Evolutionary conservation across 257 asterid genomes (phyloP), one percentile per base, ranked within the genome.

Genomic region (Solanum verrucosum): DNA sequence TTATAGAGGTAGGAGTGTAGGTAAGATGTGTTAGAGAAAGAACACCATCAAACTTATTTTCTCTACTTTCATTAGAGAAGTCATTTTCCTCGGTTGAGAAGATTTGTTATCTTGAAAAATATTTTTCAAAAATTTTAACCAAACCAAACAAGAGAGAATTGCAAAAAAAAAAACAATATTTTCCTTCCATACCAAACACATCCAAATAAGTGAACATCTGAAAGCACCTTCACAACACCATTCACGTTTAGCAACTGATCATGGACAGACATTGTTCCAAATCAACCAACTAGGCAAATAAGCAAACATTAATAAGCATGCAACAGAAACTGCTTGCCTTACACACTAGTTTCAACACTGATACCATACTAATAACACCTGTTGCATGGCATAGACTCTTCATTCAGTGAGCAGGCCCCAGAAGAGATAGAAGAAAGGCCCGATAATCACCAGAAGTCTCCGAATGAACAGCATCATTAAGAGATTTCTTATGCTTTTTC

Each of bases 391-490:
- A 27, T 46, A 16, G 70, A 49, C 16, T 16, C 33, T 68, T 34
- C 59, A 82, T 89, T 71, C 89, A 91, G 86, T 88, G 96, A 87
- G 88, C 93, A 75, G 95, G 90, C 7, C 99, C 98, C 38, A 97
- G 71, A 42, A 97, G 98, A 25, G 95, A 85, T 25, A 96, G 96
- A 86, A 97, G 99, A 87, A 97, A 97, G 13, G 95, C 87, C 90
- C 94, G 89, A 89, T 89, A 97, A 70, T 93, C 93, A 88, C 99
- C 72, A 23, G 99, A 95, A 29, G 98, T 96, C 89, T 97, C 99
- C 4, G 96, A 90, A 73, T 91, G 93, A 81, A 97, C 94, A 16
- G 93, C 96, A 85, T 96, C 98, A 31, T 91, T 87, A 71, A 97
- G 92, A 25, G 98, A 87, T 89, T 94, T 97, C 52, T 96, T 91